These are phyloP conservation scores for Evernia prunastri DNA, from an alignment of 495 filamentous ascomycete species.

Conservation along the genomic window DNA sequence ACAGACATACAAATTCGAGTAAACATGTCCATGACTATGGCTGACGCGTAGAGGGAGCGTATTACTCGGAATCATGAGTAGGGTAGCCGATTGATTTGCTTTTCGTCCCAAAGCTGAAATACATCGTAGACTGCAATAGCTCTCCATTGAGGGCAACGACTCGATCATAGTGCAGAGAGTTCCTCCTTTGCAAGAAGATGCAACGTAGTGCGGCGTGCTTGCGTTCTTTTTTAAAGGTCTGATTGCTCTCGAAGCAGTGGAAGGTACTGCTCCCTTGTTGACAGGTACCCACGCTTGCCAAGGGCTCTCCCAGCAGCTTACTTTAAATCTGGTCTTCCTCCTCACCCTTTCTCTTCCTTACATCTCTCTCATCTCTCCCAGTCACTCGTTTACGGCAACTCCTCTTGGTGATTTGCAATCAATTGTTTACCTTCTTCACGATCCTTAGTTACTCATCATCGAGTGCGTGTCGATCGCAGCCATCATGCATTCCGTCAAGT, in stretches of 20 bases:
- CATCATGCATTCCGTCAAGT: slow-evolving; percentile 14
- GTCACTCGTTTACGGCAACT: slow-evolving; percentile 16
- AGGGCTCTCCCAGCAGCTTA: not conserved
- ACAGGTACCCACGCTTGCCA: slow-evolving; percentile 1
- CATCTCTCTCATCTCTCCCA: slow-evolving; percentile 1
- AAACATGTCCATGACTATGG: not conserved
- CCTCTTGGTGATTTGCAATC: not conserved
- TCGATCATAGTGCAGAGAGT: not conserved
- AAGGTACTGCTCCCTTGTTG: not conserved
- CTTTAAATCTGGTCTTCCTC: not conserved
- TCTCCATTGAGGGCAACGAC: not conserved
- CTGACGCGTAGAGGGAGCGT: not conserved
- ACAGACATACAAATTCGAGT: not conserved
- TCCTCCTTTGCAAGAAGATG: not conserved
- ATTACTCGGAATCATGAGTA: not conserved
- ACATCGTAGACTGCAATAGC: not conserved
- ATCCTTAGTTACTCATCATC: not conserved
- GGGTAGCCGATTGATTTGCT: too few species aligned
- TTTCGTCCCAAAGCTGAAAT: not conserved
- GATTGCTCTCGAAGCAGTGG: not conserved
- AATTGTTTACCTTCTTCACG: not conserved
- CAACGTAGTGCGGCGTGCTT: not conserved
- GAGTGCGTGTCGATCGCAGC: not conserved
- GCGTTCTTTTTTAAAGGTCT: not conserved
- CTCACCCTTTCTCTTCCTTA: slow-evolving; percentile 1